Evolutionary conservation across 2,329 filamentous ascomycete genomes (phyloP), one percentile per base, ranked within the genome.

Genomic region (Rhynchosporium agropyri): DNA sequence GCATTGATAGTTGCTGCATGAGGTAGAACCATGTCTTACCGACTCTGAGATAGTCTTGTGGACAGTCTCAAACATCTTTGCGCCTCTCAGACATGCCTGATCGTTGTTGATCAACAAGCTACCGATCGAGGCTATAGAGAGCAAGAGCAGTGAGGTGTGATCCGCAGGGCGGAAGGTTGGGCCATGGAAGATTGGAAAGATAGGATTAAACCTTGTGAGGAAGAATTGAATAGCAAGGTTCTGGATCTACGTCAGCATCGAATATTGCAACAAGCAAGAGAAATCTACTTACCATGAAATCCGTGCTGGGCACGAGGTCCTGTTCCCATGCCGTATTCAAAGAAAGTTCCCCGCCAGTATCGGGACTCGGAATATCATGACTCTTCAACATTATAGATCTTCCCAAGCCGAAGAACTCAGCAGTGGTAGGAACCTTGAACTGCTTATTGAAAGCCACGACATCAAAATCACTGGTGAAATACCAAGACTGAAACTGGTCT

Each of bases 161-260:
- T 56, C 38, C 33, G 38, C 36, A 8, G 65, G 61, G 13, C 60
- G 56, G 48, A 66, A 68, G 6, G 64, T 66, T 29, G 55, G 64
- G 20, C 55, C 60, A 54, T 68, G 66, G 15, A 68, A 56, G 9
- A 68, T 50, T 8, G 66, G 66, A 49, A 68, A 68, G 26, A 66
- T 63, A 6, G 61, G 56, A 48, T 66, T 64, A 45, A 66, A 68
- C 42, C 58, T 59, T 2, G 64, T 68, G 48, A 68, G 20, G 33
- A 50, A 59, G 33, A 59, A 28, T 31, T 59, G 57, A 26, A 59
- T 59, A 33, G 57, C 33, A 31, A 59, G 8, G 45, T 59, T 59
- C 57, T 59, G 45, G 13, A 28, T 36, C 20, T 58, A 12, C 38
- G 56, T 48, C 5, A 46, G 31, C 13, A 20, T 29, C 33, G 9